Evolutionary conservation across 257 asterid species (phyloP).

Genomic region (Nicotiana benthamiana): DNA sequence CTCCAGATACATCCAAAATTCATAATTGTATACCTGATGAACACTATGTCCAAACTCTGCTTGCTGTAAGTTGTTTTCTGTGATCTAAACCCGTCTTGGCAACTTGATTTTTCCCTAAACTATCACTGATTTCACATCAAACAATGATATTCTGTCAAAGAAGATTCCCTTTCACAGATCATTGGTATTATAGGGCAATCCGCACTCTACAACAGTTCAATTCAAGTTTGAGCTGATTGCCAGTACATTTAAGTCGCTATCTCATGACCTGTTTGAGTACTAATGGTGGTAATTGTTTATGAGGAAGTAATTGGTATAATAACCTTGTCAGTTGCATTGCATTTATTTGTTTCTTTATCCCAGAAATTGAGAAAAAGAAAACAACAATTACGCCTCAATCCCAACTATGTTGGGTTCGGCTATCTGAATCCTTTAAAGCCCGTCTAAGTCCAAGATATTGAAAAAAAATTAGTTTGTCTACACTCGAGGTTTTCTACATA

Average conservation of each 20-base stretch:
- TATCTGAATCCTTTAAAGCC: background rate
- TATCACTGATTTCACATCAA: background rate
- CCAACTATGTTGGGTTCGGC: background rate
- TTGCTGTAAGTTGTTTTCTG: constrained; percentile 50
- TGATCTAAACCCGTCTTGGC: background rate
- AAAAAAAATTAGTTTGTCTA: background rate
- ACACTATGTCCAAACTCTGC: constrained; percentile 92
- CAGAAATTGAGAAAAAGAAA: background rate
- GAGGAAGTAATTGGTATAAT: background rate
- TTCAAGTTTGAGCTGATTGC: constrained; percentile 1
- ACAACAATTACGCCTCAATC: background rate
- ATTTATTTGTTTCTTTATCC: background rate
- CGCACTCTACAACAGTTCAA: background rate
- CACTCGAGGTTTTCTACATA: background rate
- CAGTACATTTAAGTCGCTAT: background rate
- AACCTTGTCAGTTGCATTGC: background rate
- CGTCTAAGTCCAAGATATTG: background rate
- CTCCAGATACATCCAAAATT: constrained; percentile 62
- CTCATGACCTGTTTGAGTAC: background rate
- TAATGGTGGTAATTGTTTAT: background rate
- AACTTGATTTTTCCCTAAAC: background rate
- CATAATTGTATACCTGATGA: constrained; percentile 99
- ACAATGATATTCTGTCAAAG: background rate
- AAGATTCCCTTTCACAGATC: background rate
- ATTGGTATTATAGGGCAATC: background rate